Evolutionary conservation across 1,284 basidiomycete species (phyloP), one percentile per base, ranked within the genome.

Genomic region (Melanopsichium pennsylvanicum): DNA sequence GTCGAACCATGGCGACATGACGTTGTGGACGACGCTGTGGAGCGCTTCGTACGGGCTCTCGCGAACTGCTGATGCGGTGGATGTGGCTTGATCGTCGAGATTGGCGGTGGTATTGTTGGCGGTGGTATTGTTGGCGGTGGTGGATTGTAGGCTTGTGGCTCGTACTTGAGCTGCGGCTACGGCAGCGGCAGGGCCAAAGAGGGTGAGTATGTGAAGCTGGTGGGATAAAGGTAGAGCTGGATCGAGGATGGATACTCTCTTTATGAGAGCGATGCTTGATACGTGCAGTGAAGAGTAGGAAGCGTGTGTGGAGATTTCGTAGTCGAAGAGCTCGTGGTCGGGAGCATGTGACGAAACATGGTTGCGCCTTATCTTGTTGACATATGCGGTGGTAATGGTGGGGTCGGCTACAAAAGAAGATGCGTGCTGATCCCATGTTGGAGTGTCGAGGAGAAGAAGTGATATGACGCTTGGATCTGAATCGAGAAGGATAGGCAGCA

Each of bases 1-100:
- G 82, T 97, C 94, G 76, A 98, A 97, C 89, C 93, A 97, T 0
- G 95, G 94, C 66, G 97, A 94, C 41, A 97, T 93, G 76, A 93
- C 95, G 67, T 88, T 90, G 78, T 95, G 96, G 11, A 98, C 93
- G 22, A 98, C 87, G n/a, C 92, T 91, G 81, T 97, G 94, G 16
- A 98, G 83, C 78, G 92, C 92, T 81, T 97, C 95, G 78, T 97
- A 98, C 0, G 95, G 94, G 32, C 70, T 75, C 45, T 76, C 72
- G 2, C 71, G 62, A 7, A 79, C 59, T 12, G 51, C 51, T 18
- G 23, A 77, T 21, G 64, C 43, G 22, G 42, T 37, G 11, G 32
- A 25, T 12, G 47, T 44, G 31, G 32, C 60, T 27, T 70, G 67
- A 46, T 18, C 55, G 43, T 48, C 62, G 26, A n/a, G 27, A n/a